Conservation (phyloP, 2,329 filamentous ascomycete genomes). For the Tolypocladium tundrense region DNA sequence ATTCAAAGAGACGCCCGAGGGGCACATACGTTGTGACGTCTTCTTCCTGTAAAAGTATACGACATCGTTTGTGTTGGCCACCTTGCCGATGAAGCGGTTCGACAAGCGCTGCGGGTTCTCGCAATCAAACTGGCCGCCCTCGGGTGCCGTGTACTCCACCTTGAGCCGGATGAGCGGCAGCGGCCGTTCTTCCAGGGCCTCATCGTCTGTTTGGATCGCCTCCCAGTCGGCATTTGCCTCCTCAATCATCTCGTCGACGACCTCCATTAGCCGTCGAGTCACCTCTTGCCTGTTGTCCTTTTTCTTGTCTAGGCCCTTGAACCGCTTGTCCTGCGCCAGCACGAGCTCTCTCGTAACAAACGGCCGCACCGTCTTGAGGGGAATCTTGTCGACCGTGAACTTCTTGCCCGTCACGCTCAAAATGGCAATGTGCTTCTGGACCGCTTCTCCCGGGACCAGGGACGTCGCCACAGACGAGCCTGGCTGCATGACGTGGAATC, state of each 20-base stretch:
- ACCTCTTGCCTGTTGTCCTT: conserved; percentile 77
- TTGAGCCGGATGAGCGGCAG: conserved; percentile 80
- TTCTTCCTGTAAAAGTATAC: conserved; percentile 91
- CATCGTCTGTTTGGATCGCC: conserved; percentile 58
- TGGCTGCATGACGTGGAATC: conserved; percentile 94
- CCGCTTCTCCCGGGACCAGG: conserved; percentile 78
- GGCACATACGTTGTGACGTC: conserved; percentile 30
- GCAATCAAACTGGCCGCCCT: conserved; percentile 76
- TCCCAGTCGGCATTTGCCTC: conserved; percentile 76
- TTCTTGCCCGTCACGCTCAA: conserved; percentile 73
- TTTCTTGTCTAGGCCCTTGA: conserved; percentile 67
- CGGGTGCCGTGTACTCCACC: conserved; percentile 79
- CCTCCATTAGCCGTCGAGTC: conserved; percentile 61
- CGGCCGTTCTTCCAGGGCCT: conserved; percentile 52
- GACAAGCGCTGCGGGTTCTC: conserved; percentile 97
- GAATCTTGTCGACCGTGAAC: conserved; percentile 70
- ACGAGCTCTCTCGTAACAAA: conserved; percentile 81
- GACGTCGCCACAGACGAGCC: conserved; percentile 95
- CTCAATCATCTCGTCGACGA: conserved; percentile 81
- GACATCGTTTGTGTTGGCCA: conserved; percentile 90
- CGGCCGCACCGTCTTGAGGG: conserved; percentile 79
- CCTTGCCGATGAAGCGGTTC: conserved; percentile 78
- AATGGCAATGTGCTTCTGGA: conserved; percentile 82
- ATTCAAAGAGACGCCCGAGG: accelerated
- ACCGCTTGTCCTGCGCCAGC: conserved; percentile 63